Evolutionary conservation across 768 basidiomycete genomes (phyloP).

Genomic region (Sarcomyxa edulis): DNA sequence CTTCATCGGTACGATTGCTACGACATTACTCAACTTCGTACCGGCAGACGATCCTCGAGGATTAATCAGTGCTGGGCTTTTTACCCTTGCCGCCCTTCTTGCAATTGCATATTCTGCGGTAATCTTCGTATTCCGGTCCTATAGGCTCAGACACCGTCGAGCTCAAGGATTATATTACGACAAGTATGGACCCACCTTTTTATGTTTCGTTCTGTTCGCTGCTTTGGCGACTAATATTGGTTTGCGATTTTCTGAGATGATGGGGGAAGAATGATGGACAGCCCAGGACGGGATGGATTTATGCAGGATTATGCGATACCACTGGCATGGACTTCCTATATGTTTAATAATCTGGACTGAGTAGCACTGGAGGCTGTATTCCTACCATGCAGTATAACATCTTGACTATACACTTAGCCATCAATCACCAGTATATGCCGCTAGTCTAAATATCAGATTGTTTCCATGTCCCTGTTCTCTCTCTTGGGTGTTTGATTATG

Average conservation of each 20-base stretch:
- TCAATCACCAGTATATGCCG: no score
- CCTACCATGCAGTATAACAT: no score
- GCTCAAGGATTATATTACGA: conserved; percentile 88
- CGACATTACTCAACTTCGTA: conserved; percentile 84
- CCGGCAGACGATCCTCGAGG: conserved; percentile 67
- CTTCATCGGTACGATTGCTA: conserved; percentile 85
- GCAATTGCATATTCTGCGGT: conserved; percentile 83
- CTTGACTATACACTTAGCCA: no score
- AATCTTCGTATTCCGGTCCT: conserved; percentile 75
- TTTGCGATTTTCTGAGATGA: conserved; percentile 57
- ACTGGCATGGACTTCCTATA: no score
- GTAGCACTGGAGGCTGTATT: no score
- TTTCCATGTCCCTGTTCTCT: no score
- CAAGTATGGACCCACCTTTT: conserved; percentile 76
- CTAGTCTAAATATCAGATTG: no score
- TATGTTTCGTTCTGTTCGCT: conserved; percentile 63
- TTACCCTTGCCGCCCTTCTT: conserved; percentile 85
- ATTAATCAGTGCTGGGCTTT: conserved; percentile 81
- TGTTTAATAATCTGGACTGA: no score
- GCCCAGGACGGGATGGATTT: no score
- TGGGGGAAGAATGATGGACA: neutral
- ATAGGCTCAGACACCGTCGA: conserved; percentile 59
- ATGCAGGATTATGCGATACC: no score
- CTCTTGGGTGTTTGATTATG: no score
- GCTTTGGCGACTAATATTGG: conserved; percentile 76